Conservation (phyloP, 306 rosid genomes). For the Fagus crenata region DNA sequence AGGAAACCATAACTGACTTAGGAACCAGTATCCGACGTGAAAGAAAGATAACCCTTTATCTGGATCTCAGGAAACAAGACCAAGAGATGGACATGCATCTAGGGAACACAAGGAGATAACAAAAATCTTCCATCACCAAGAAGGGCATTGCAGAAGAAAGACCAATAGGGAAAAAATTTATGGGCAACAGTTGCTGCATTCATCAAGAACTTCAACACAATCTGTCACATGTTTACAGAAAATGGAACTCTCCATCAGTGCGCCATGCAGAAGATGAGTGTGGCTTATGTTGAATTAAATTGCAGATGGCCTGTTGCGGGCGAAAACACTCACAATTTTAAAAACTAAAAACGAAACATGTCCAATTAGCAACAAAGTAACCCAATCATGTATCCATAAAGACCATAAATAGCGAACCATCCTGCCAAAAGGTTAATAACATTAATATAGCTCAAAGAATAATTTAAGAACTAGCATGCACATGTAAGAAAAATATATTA, state of each 20-base stretch:
- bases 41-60: conserved; percentile 25
- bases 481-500: conserved; percentile 48
- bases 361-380: conserved; percentile 79
- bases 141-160: conserved; percentile 20
- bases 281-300: conserved; percentile 32
- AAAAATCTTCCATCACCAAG: conserved; percentile 33
- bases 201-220: conserved; percentile 48
- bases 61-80: conserved; percentile 51
- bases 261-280: conserved; percentile 31
- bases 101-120: conserved; percentile 29
- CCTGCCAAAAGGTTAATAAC: conserved; percentile 93
- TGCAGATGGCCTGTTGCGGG: conserved; percentile 50
- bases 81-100: conserved; percentile 39
- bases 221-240: conserved; percentile 33
- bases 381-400: conserved; percentile 77
- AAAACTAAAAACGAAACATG: conserved; percentile 65
- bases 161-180: conserved; percentile 26
- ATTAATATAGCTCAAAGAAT: conserved; percentile 59
- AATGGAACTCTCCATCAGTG: conserved; percentile 34
- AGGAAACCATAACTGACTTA: conserved; percentile 24
- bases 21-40: conserved; percentile 18
- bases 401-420: conserved; percentile 72
- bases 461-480: conserved; percentile 39
- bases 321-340: conserved; percentile 43
- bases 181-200: conserved; percentile 34